Evolutionary conservation across 1,284 basidiomycete genomes (phyloP).

Genomic region (Agroathelia rolfsii): DNA sequence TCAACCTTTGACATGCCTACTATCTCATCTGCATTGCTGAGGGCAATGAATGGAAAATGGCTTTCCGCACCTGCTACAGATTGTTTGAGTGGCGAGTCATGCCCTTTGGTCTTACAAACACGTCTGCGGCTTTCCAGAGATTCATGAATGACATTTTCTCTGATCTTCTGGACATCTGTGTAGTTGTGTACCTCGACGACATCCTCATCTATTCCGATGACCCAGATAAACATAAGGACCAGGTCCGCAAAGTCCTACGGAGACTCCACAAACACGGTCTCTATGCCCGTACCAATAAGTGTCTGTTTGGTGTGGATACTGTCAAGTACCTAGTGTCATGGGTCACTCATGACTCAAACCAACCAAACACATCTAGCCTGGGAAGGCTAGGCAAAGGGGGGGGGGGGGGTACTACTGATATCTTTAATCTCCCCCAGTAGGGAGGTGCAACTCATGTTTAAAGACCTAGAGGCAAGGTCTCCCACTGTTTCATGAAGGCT

Average conservation of each 20-base stretch:
- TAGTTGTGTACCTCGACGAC: constrained; percentile 16
- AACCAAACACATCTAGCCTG: too few species aligned
- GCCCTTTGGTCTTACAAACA: constrained; percentile 26
- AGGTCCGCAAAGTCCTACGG: constrained; percentile 20
- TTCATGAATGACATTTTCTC: constrained; percentile 14
- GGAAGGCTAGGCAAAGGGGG: too few species aligned
- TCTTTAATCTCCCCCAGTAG: too few species aligned
- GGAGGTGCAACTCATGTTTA: too few species aligned
- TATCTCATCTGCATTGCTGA: constrained; percentile 11
- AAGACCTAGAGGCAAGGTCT: too few species aligned
- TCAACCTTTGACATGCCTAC: constrained; percentile 17
- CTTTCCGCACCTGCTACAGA: constrained; percentile 24
- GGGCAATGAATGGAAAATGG: constrained; percentile 23
- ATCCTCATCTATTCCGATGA: constrained; percentile 13
- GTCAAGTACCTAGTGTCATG: constrained; percentile 26
- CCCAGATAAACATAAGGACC: constrained; percentile 12
- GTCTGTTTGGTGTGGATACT: constrained; percentile 18
- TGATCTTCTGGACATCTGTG: constrained; percentile 9
- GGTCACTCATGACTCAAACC: too few species aligned
- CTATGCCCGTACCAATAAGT: constrained; percentile 21
- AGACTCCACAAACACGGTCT: constrained; percentile 19
- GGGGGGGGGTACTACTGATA: too few species aligned
- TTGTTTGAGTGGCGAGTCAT: constrained; percentile 28
- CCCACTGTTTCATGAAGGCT: too few species aligned
- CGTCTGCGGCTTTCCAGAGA: constrained; percentile 16